These are phyloP conservation scores for Asterophora parasitica DNA, from an alignment of 768 basidiomycete genomes.

Conservation along the genomic window DNA sequence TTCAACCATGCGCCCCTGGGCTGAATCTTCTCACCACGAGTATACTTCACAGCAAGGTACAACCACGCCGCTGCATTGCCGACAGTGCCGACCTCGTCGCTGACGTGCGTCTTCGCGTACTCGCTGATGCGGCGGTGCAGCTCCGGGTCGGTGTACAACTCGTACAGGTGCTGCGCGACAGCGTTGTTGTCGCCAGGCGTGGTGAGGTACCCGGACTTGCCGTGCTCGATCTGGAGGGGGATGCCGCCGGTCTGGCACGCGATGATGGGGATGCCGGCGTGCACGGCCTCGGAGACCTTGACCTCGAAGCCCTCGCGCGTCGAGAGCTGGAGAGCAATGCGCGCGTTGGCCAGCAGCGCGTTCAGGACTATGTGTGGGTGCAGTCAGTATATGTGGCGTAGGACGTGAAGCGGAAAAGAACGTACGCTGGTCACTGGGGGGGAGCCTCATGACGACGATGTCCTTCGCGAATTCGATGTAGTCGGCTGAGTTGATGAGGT, in stretches of 20 bases:
- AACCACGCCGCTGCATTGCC: conserved; percentile 67
- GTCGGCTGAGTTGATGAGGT: conserved; percentile 46
- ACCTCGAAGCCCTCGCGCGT: conserved; percentile 96
- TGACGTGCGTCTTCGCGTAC: conserved; percentile 71
- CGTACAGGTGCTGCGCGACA: conserved; percentile 72
- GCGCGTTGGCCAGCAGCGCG: conserved; percentile 82
- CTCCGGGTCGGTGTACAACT: conserved; percentile 71
- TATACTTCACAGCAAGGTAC: conserved; percentile 75
- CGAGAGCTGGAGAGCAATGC: conserved; percentile 88
- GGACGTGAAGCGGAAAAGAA: conserved; percentile 10
- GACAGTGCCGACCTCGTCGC: conserved; percentile 80
- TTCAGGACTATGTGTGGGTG: conserved; percentile 58
- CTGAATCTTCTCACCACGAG: conserved; percentile 68
- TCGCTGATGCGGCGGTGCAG: conserved; percentile 60
- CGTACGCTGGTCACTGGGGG: conserved; percentile 81
- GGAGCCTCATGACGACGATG: conserved; percentile 74
- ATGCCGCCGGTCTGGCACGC: conserved; percentile 88
- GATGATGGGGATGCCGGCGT: conserved; percentile 84
- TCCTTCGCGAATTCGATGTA: conserved; percentile 54
- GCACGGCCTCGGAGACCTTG: conserved; percentile 94
- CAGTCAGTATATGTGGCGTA: conserved; percentile 4
- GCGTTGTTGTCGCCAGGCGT: conserved; percentile 69
- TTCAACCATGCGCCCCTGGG: conserved; percentile 85
- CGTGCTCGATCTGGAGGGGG: conserved; percentile 85
- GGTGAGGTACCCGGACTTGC: conserved; percentile 84